Conservation (phyloP, 2,329 filamentous ascomycete genomes). For the Ascochyta fabae region DNA sequence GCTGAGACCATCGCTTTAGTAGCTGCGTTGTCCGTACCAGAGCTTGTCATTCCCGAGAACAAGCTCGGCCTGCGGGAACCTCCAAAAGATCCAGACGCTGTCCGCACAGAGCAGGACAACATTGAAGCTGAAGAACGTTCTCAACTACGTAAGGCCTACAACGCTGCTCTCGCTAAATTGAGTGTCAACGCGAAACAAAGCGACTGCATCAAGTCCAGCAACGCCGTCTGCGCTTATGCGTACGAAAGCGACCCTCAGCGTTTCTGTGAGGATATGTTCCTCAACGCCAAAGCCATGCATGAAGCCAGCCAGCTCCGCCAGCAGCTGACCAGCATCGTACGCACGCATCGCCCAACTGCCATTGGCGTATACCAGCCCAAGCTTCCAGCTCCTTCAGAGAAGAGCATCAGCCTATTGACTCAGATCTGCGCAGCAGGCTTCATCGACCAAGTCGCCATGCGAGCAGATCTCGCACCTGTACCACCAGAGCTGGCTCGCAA, state of each 20-base stretch:
- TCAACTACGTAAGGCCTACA: conserved; percentile 68
- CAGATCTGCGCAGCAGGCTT: conserved; percentile 93
- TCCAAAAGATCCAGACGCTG: conserved; percentile 51
- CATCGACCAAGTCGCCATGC: conserved; percentile 91
- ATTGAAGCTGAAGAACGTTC: conserved; percentile 74
- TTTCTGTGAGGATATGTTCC: conserved; percentile 84
- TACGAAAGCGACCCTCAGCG: conserved; percentile 58
- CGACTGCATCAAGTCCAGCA: conserved; percentile 89
- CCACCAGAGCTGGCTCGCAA: conserved; percentile 64
- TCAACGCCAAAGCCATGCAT: conserved; percentile 83
- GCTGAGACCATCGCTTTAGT: conserved; percentile 89
- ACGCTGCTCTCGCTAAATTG: conserved; percentile 78
- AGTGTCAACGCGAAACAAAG: conserved; percentile 76
- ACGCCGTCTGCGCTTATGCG: conserved; percentile 83
- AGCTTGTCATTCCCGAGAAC: conserved; percentile 83
- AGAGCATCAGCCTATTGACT: conserved; percentile 77
- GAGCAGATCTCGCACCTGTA: conserved; percentile 80
- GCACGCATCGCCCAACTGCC: conserved; percentile 68
- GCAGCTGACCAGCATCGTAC: conserved; percentile 83
- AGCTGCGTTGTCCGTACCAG: conserved; percentile 83
- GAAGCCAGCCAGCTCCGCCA: conserved; percentile 83
- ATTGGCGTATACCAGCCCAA: conserved; percentile 51
- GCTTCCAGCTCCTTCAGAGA: conserved; percentile 67
- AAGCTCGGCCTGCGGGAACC: conserved; percentile 70
- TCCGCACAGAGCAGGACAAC: conserved; percentile 69